A percentile compares a stretch with the other conserved stretches of the same genome.
Evolutionary conservation across 2,329 filamentous ascomycete genomes (phyloP).

Genomic region (Cercospora sojina): DNA sequence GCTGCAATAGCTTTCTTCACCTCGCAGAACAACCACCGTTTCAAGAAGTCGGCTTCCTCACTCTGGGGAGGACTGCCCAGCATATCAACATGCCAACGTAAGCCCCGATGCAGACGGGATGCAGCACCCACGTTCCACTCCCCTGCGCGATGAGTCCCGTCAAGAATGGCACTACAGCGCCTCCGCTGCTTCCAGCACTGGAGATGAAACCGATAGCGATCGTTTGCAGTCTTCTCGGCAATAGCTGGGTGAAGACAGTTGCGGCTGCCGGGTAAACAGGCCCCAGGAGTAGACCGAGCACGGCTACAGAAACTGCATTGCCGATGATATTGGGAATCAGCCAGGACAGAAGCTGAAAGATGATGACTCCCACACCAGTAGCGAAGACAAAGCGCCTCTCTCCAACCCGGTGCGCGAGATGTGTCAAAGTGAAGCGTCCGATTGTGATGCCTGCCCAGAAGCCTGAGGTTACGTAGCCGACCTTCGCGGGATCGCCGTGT

Average conservation of each 20-base stretch:
- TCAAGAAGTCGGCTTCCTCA: constrained; percentile 48
- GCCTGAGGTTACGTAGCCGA: constrained; percentile 76
- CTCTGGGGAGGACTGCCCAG: constrained; percentile 61
- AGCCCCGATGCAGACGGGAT: constrained; percentile 65
- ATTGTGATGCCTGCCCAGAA: constrained; percentile 57
- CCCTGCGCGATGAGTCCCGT: constrained; percentile 64
- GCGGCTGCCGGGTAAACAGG: constrained; percentile 76
- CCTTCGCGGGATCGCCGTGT: constrained; percentile 64
- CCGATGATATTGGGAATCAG: constrained; percentile 41
- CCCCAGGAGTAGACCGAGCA: constrained; percentile 73
- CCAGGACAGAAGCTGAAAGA: constrained; percentile 78
- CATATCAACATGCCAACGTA: constrained; percentile 65
- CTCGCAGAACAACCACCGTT: not conserved
- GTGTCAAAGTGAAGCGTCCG: constrained; percentile 65
- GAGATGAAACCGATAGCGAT: constrained; percentile 66
- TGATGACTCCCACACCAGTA: constrained; percentile 60
- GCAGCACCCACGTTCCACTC: constrained; percentile 61
- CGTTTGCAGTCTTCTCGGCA: constrained; percentile 61
- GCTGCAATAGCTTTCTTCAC: not conserved
- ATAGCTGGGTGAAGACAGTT: constrained; percentile 60
- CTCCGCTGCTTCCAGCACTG: constrained; percentile 68
- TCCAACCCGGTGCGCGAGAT: constrained; percentile 65
- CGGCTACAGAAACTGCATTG: constrained; percentile 49
- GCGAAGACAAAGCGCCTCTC: constrained; percentile 68
- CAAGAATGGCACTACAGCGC: constrained; percentile 65